Base-by-base conservation (phyloP, 768 basidiomycete genomes). In the Suillus brevipes region DNA sequence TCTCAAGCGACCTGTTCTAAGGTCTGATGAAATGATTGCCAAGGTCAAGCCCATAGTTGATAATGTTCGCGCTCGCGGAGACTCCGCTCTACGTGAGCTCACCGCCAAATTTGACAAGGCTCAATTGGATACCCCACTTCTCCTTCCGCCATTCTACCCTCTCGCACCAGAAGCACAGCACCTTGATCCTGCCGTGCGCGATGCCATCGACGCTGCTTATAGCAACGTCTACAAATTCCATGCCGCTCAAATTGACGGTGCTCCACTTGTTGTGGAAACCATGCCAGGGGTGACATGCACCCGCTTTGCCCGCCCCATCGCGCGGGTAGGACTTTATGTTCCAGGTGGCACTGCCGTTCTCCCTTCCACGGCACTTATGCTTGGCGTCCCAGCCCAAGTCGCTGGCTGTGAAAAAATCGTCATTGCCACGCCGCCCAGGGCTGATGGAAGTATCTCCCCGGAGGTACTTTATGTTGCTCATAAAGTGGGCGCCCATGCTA, bases 201-300 rank as follows among this genome's bases (percentile, higher is more conserved):
- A 82, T 52, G 94, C 97, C 28, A 97, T 99, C 74, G 91, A 97
- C 72, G 78, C 83, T 61, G 97, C 97, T 4, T 99, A 99, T 74
- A 81, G 81, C 65, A 99, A 99, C 75, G 92, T 99, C 73, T 85
- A 83, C 77, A 90, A 87, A 71, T 99, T 98, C 84, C 97, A 97
- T 76, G 85, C 84, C 25, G 95, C 95, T 7, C 96, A 99, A 78
- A 79, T 85, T n/a, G 87, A 89, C 66, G 82, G 82, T 57, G 81
- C 84, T 60, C 79, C 86, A 28, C 83, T 99, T 52, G 81, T 85
- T 7, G 94, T 99, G 8, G 95, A 98, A 78, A 99, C 97, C 13
- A 98, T 95, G 94, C 96, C 97, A 8, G 97, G 97, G 12, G 96
- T 99, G 52, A 89, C 94, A 2, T 99, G 97, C 79, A 91, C 94